phyloP scores from a whole-genome alignment of 352 stramenopile species.

The Phytopythium vexans region DNA sequence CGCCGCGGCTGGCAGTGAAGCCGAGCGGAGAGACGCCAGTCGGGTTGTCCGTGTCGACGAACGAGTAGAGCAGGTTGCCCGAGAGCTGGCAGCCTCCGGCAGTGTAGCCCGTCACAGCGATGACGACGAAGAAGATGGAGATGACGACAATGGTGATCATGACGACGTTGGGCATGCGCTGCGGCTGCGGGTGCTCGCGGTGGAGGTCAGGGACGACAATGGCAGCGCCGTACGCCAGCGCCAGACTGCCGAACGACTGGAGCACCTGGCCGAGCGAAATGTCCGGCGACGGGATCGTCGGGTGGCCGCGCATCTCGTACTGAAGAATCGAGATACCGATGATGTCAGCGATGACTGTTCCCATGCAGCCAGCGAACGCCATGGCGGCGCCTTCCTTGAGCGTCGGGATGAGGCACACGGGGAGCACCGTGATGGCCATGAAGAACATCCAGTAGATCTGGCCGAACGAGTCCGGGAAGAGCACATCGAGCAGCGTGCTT shows the following conservation, averaged over 20 bases:
- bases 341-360: conserved; percentile 45
- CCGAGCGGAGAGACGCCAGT: conserved; percentile 34
- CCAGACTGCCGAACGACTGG: conserved; percentile 46
- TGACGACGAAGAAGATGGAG: conserved; percentile 39
- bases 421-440: conserved; percentile 42
- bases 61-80: conserved; percentile 52
- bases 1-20: conserved; percentile 39
- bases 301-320: conserved; percentile 42
- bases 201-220: conserved; percentile 52
- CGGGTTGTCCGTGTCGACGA: conserved; percentile 26
- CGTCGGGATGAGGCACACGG: conserved; percentile 41
- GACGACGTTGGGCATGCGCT: conserved; percentile 51
- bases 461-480: conserved; percentile 46
- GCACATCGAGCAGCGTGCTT: conserved; percentile 30
- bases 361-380: conserved; percentile 40
- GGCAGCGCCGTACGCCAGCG: conserved; percentile 45
- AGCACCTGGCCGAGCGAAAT: conserved; percentile 41
- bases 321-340: conserved; percentile 36
- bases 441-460: conserved; percentile 45
- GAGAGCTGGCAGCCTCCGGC: conserved; percentile 50
- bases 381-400: conserved; percentile 44
- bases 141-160: conserved; percentile 45
- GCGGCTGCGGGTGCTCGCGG: conserved; percentile 44
- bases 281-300: conserved; percentile 27
- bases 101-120: conserved; percentile 37